Base-by-base conservation (phyloP, 1,284 basidiomycete genomes). In the Quambalaria eucalypti region DNA sequence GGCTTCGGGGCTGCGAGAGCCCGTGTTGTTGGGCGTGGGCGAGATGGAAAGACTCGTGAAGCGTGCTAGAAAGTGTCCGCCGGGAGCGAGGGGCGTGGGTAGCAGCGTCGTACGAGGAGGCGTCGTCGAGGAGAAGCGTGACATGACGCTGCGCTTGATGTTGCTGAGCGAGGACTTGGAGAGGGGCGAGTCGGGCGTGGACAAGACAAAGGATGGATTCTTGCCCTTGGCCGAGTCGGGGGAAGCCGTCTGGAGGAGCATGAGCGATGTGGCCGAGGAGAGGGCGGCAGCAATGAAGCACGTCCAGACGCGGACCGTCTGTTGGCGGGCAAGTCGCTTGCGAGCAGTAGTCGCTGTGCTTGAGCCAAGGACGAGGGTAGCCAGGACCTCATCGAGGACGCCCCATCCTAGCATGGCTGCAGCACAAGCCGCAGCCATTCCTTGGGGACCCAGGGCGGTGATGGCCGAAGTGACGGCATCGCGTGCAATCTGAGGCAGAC, bases 1-100 rank as follows among this genome's bases (percentile, higher is more conserved):
- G 19, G 26, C 9, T 10, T 28, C 46, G 14, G 54, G 50, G 51
- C 50, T 52, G 21, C 38, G 31, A 25, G 54, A 56, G 23, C 50
- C 25, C 19, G 12, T 2, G 33, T 28, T n/a, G 38, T n/a, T 4
- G 49, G 47, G 49, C 19, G 51, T 60, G 28, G 52, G 55, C 2
- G 66, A 60, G 14, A 68, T 51, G 6, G 59, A 64, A 19, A 69
- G 56, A 42, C 56, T 66, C 7, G 67, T 69, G 26, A 69, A 51
- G 25, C 67, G 47, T 0, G 61, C 56, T 30, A 69, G 47, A 48
- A 69, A 69, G 33, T 69, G 67, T 8, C 67, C 67, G 2, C 66
- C 67, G 1, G 67, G 67, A n/a, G 67, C 65, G 7, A 69, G 54
- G 47, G 66, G 67, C 0, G 67, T 62, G 10, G 64, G 55, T 10